phyloP scores from a whole-genome alignment of 2,329 filamentous ascomycete genomes.

The Diaporthe nobilis region DNA sequence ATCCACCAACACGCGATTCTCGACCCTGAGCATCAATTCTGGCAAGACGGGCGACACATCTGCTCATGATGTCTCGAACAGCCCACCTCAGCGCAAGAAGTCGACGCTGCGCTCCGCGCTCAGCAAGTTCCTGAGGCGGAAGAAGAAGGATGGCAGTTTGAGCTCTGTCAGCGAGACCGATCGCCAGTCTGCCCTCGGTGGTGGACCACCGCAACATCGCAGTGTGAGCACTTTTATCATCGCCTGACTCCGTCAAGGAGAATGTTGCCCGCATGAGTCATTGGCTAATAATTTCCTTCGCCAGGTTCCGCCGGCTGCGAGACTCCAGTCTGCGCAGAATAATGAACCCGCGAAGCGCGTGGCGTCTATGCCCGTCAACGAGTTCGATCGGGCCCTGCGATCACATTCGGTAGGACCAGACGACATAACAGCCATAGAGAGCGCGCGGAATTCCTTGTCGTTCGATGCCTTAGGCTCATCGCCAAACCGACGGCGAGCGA shows the following conservation, averaged over 20 bases:
- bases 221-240: slow-evolving; percentile 58
- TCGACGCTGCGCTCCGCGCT: slow-evolving; percentile 70
- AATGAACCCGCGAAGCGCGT: slow-evolving; percentile 65
- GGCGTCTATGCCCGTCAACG: slow-evolving; percentile 71
- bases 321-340: slow-evolving; percentile 42
- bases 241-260: neutral
- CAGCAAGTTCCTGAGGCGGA: slow-evolving; percentile 71
- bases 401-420: slow-evolving; percentile 73
- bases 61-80: slow-evolving; percentile 44
- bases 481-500: slow-evolving; percentile 57
- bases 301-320: slow-evolving; percentile 38
- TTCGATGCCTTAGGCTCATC: slow-evolving; percentile 54
- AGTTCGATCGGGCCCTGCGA: slow-evolving; percentile 71
- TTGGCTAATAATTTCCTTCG: slow-evolving; percentile 13
- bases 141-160: slow-evolving; percentile 61
- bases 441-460: slow-evolving; percentile 67
- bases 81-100: slow-evolving; percentile 66
- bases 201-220: slow-evolving; percentile 57
- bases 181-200: slow-evolving; percentile 46
- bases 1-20: slow-evolving; percentile 61
- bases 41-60: slow-evolving; percentile 48
- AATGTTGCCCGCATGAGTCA: neutral
- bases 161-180: slow-evolving; percentile 48
- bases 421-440: slow-evolving; percentile 67
- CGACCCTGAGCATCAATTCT: slow-evolving; percentile 61